Conservation (phyloP, 148 eudicot genomes). For the Mesembryanthemum crystallinum region DNA sequence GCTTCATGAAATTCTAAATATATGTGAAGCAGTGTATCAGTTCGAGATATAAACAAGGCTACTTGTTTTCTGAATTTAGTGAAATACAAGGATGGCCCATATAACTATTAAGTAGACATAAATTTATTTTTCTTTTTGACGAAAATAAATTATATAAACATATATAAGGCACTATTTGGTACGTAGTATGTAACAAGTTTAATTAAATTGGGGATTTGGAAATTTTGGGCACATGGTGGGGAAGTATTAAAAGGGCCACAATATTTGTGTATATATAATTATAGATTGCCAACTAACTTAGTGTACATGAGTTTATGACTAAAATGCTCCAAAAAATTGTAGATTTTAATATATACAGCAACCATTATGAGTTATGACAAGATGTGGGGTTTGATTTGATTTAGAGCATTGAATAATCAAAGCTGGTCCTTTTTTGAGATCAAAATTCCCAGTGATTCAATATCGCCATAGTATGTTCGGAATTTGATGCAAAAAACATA, state of each 20-base stretch:
- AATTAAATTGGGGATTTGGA: conserved; percentile 11
- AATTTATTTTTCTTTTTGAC: not conserved
- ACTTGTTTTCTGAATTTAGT: not conserved
- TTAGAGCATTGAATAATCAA: no score
- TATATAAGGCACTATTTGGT: not conserved
- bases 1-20: not conserved
- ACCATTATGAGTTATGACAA: no score
- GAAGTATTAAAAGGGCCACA: conserved; percentile 18
- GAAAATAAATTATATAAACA: not conserved
- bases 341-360: no score
- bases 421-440: no score
- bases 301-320: not conserved
- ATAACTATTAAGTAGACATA: not conserved
- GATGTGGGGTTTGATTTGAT: no score
- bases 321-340: no score
- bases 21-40: not conserved
- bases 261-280: not conserved
- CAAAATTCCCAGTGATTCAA: no score
- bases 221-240: conserved; percentile 27
- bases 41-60: conserved; percentile 11
- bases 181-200: not conserved
- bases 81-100: conserved; percentile 5
- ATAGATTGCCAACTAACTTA: conserved; percentile 23
- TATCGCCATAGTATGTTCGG: no score
- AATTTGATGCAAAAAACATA: not conserved